Conservation (phyloP, 176 grass and related monocot species). For the Oryza coarctata region DNA sequence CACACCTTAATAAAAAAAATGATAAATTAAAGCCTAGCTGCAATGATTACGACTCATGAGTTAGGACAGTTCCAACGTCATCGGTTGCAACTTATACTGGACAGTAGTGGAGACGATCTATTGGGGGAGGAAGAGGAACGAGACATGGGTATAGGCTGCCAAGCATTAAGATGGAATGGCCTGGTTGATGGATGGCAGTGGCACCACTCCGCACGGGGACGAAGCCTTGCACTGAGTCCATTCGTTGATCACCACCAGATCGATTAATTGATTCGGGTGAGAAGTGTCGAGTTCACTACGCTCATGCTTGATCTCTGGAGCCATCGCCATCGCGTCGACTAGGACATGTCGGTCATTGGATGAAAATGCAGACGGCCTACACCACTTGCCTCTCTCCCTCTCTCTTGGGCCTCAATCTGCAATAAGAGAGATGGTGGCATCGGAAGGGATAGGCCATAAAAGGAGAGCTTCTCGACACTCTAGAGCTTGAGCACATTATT, state of each 20-base stretch:
- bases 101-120: neutral
- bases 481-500: too few relatives aligned
- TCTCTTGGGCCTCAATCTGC: too few relatives aligned
- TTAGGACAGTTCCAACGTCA: neutral
- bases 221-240: neutral
- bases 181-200: too few relatives aligned
- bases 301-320: neutral
- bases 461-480: too few relatives aligned
- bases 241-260: neutral
- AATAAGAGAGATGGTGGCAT: too few relatives aligned
- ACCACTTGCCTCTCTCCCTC: neutral
- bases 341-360: conserved; percentile 6
- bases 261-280: neutral
- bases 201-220: too few relatives aligned
- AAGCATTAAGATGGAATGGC: neutral
- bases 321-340: neutral
- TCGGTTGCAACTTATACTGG: neutral
- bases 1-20: neutral
- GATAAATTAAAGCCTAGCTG: neutral
- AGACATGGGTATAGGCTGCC: neutral
- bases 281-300: neutral
- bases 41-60: neutral
- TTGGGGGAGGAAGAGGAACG: neutral
- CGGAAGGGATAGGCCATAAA: too few relatives aligned
- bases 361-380: neutral